These are phyloP conservation scores for Salix dunnii DNA, from an alignment of 345 rosid genomes.

Conservation along the genomic window DNA sequence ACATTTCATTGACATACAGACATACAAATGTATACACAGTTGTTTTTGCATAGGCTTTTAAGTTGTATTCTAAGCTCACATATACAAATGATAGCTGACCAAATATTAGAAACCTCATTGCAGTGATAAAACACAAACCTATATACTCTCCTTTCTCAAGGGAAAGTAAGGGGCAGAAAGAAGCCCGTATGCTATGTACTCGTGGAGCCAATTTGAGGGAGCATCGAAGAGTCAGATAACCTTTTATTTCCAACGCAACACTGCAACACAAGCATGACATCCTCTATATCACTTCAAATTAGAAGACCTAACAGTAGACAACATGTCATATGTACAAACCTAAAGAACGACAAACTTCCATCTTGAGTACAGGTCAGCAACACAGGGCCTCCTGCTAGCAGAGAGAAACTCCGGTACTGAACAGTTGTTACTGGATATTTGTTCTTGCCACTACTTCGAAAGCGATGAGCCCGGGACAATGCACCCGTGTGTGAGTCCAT, in stretches of 20 bases:
- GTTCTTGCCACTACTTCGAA: constrained; percentile 55
- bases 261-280: constrained; percentile 40
- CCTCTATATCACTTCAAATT: constrained; percentile 2
- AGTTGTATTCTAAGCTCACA: neutral
- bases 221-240: constrained; percentile 83
- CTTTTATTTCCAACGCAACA: constrained; percentile 74
- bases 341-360: constrained; percentile 84
- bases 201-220: constrained; percentile 72
- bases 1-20: neutral
- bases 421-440: constrained; percentile 77
- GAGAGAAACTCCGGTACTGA: constrained; percentile 89
- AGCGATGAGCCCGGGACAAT: constrained; percentile 76
- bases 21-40: too few relatives aligned
- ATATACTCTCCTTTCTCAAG: constrained; percentile 90
- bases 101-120: neutral
- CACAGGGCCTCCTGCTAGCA: constrained; percentile 85
- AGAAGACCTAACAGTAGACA: neutral
- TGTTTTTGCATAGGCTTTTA: neutral
- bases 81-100: neutral
- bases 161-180: constrained; percentile 90
- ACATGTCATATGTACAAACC: constrained; percentile 38
- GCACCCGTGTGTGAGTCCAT: constrained; percentile 77
- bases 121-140: constrained; percentile 40
- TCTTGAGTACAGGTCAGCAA: constrained; percentile 84
- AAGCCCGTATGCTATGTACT: constrained; percentile 65